Base-by-base conservation (phyloP, 2,329 filamentous ascomycete species). In the Aspergillus ibericus region DNA sequence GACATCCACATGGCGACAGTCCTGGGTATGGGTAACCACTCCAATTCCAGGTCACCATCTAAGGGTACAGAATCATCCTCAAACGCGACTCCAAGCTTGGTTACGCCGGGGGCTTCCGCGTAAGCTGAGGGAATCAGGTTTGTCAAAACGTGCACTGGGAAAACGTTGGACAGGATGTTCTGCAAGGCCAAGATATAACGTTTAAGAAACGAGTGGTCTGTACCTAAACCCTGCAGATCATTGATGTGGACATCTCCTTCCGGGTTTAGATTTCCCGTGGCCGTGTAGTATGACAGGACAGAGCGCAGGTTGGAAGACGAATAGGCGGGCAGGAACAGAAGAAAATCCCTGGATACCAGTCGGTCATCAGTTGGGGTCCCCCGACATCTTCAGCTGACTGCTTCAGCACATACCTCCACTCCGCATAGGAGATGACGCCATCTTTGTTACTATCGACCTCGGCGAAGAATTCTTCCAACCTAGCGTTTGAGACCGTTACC, bases 161-260 rank as follows among this genome's bases (percentile, higher is more conserved):
- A 64, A 32, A 72, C 64, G 63, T 69, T 68, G 70, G 74, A 74
- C 66, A 77, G 68, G 63, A 76, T 56, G 60, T 63, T 64, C 63
- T 68, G 66, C 58, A 75, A 65, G 62, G 68, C 67, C 63, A 71
- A 62, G 57, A 72, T 59, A 68, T 64, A 72, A 71, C 58, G 66
- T 64, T 58, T 75, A 76, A 70, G 73, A 75, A 76, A 75, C 66
- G 72, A 72, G 70, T 70, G 68, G 64, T 75, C 70, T 75, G 71
- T 97, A 96, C 93, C 93, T 93, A 96, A 82, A 80, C 93, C 91
- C 83, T 96, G 86, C 72, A 96, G 85, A 73, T 96, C 92, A 80
- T 96, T 93, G 80, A 98, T 88, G 70, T 91, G 84, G 67, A 95
- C 95, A 80, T 98, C 95, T 75, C 95, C 95, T 82, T 99, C 95